Conservation (phyloP, 106 monocot genomes). For the Ottelia alismoides region DNA sequence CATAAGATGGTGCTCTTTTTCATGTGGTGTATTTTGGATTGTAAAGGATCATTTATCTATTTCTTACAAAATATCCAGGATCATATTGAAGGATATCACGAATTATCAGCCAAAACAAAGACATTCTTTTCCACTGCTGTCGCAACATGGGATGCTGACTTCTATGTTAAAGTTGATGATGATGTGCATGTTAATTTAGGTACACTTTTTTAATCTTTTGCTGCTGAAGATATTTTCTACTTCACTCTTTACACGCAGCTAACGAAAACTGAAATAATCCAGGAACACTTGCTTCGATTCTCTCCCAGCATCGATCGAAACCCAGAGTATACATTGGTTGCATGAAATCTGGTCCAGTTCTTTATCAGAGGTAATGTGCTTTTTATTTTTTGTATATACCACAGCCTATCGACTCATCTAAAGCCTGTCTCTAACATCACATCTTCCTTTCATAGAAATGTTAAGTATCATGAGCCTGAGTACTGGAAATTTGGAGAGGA, state of each 20-base stretch:
- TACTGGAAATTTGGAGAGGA: conserved; percentile 65
- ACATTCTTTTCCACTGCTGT: conserved; percentile 57
- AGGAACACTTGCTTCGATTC: conserved; percentile 41
- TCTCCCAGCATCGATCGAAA: conserved; percentile 60
- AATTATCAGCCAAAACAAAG: conserved; percentile 50
- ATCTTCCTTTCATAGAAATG: conserved; percentile 18
- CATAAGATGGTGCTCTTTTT: conserved; percentile 12
- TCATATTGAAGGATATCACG: conserved; percentile 62
- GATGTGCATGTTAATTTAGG: conserved; percentile 63
- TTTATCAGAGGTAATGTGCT: conserved; percentile 58
- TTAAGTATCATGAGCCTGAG: conserved; percentile 62
- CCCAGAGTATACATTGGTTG: conserved; percentile 74
- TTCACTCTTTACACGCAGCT: neutral
- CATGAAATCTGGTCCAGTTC: conserved; percentile 92
- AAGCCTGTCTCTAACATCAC: neutral
- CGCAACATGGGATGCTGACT: conserved; percentile 59
- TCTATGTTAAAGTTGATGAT: conserved; percentile 68
- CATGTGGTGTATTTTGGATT: neutral
- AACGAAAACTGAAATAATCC: neutral
- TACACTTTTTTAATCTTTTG: neutral
- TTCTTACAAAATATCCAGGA: conserved; percentile 17
- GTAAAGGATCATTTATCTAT: neutral
- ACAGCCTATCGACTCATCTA: neutral
- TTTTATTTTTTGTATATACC: neutral
- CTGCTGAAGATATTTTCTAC: neutral